Evolutionary conservation across 768 basidiomycete genomes (phyloP).

Genomic region (Mycena galericulata): DNA sequence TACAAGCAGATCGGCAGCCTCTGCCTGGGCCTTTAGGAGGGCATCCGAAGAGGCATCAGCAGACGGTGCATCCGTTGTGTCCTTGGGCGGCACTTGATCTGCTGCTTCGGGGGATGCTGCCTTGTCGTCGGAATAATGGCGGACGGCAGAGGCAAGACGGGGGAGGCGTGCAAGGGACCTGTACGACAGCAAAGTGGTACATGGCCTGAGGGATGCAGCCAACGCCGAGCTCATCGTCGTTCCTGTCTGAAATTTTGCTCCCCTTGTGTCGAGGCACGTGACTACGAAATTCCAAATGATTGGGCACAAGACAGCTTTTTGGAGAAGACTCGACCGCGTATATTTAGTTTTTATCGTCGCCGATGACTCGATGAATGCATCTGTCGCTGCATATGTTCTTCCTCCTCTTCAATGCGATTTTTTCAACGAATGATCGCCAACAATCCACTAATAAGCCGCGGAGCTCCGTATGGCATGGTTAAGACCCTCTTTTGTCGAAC

Average conservation of each 20-base stretch:
- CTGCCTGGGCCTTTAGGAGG: conserved; percentile 73
- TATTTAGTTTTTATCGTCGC: no score
- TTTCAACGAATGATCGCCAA: not conserved
- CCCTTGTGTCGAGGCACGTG: not conserved
- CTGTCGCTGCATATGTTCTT: not conserved
- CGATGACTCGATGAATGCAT: not conserved
- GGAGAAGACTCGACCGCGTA: no score
- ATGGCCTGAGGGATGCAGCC: conserved; percentile 68
- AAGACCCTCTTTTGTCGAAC: conserved; percentile 23
- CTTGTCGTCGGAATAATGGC: conserved; percentile 73
- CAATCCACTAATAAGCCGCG: not conserved
- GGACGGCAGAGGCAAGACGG: conserved; percentile 47
- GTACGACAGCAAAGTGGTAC: conserved; percentile 67
- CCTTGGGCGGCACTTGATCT: conserved; percentile 27
- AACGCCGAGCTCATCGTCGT: conserved; percentile 62
- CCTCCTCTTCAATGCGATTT: not conserved
- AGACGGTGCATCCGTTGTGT: conserved; percentile 40
- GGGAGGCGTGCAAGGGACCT: conserved; percentile 55
- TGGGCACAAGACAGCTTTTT: no score
- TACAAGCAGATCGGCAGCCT: conserved; percentile 88
- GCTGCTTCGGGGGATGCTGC: conserved; percentile 36
- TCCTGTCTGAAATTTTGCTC: not conserved
- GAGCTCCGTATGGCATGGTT: conserved; percentile 23
- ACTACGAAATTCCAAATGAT: no score
- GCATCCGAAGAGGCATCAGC: conserved; percentile 45